A percentile compares a stretch with the other conserved stretches of the same genome.
Evolutionary conservation across 352 stramenopile genomes (phyloP).

Genomic region (Globisporangium alternatum): DNA sequence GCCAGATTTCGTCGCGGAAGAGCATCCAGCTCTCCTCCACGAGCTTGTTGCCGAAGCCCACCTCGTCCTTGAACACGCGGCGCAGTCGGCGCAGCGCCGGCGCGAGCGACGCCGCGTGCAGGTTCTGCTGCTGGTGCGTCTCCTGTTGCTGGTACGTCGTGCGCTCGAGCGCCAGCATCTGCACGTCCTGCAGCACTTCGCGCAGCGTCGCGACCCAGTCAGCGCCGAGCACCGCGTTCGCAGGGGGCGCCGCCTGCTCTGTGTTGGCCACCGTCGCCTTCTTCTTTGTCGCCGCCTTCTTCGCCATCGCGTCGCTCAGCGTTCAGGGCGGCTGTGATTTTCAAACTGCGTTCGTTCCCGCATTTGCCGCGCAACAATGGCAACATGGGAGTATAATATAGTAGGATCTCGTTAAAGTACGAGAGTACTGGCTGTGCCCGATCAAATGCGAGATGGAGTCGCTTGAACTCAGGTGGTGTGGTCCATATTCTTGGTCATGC

Average conservation of each 20-base stretch:
- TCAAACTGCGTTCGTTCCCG: not conserved
- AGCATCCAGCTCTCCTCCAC: constrained; percentile 54
- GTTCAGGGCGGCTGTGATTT: not conserved
- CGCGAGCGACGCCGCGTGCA: constrained; percentile 27
- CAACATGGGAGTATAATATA: too few species aligned
- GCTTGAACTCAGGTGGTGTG: too few species aligned
- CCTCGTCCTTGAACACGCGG: constrained; percentile 48
- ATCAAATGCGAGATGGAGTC: too few species aligned
- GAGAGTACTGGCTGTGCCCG: too few species aligned
- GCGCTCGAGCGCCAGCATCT: constrained; percentile 56
- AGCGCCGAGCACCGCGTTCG: constrained; percentile 21
- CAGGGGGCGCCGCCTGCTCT: not conserved
- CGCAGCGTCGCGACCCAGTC: constrained; percentile 58
- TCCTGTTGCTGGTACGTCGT: constrained; percentile 35
- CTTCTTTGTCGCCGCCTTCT: constrained; percentile 6
- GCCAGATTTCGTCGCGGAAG: constrained; percentile 66
- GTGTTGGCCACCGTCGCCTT: not conserved
- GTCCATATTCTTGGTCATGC: too few species aligned
- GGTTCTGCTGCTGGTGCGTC: not conserved
- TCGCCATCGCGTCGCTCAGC: not conserved
- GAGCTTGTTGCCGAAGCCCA: constrained; percentile 33
- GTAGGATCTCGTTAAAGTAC: too few species aligned
- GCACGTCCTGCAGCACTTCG: constrained; percentile 65
- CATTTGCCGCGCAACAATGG: too few species aligned
- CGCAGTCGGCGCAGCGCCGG: constrained; percentile 50